phyloP scores from a whole-genome alignment of 2,329 filamentous ascomycete genomes.

The Aspergillus fijiensis region DNA sequence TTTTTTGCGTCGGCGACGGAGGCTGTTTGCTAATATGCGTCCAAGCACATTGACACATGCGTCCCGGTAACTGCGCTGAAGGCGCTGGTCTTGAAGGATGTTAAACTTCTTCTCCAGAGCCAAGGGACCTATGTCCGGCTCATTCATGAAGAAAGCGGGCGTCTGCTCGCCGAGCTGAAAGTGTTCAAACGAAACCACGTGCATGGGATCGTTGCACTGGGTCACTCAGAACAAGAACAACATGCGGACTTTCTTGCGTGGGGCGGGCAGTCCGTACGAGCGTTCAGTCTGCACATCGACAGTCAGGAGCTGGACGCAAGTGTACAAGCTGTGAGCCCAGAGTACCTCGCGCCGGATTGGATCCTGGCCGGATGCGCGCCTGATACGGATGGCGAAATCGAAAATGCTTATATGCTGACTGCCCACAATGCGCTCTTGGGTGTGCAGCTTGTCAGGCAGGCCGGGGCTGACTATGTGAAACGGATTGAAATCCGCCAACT shows the following conservation, averaged over 20 bases:
- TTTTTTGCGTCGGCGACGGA: neutral
- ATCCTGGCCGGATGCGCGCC: slow-evolving; percentile 64
- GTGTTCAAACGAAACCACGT: slow-evolving; percentile 40
- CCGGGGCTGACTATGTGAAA: slow-evolving; percentile 18
- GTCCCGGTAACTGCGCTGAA: slow-evolving; percentile 45
- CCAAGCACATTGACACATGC: slow-evolving; percentile 43
- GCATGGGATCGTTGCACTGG: slow-evolving; percentile 38
- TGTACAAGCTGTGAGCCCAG: slow-evolving; percentile 36
- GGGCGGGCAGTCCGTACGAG: slow-evolving; percentile 62
- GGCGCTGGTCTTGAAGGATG: slow-evolving; percentile 28
- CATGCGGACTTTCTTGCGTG: slow-evolving; percentile 56
- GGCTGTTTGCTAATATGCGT: slow-evolving; percentile 22
- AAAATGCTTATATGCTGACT: slow-evolving; percentile 65
- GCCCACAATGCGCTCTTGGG: slow-evolving; percentile 80
- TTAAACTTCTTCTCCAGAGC: slow-evolving; percentile 38
- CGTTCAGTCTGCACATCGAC: slow-evolving; percentile 35
- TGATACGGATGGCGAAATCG: slow-evolving; percentile 23
- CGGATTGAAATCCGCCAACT: slow-evolving; percentile 37
- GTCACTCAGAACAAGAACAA: slow-evolving; percentile 18
- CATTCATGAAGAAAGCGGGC: slow-evolving; percentile 33
- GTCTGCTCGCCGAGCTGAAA: slow-evolving; percentile 29
- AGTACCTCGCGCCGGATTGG: slow-evolving; percentile 67
- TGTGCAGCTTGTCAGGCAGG: slow-evolving; percentile 35
- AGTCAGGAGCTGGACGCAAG: slow-evolving; percentile 16
- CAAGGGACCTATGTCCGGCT: slow-evolving; percentile 39